Base-by-base conservation (phyloP, 2,329 filamentous ascomycete species). In the Fusarium compactum region DNA sequence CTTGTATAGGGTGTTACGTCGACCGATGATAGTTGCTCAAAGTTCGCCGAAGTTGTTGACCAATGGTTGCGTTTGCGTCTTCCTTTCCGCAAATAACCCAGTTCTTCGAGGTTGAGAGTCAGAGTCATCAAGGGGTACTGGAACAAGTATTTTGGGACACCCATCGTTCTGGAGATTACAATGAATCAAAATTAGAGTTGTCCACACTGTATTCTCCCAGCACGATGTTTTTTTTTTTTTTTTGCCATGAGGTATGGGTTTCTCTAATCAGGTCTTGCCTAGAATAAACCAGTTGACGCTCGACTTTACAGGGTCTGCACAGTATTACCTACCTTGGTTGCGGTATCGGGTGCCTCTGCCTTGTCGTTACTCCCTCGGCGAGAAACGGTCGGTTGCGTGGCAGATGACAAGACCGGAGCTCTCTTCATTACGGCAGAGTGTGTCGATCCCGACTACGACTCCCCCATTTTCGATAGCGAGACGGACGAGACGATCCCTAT, bases 391-490 rank as follows among this genome's bases (percentile, higher is more conserved):
- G 5, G 8, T 10, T 53, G 38, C 9, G 25, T 30, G 11, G 8
- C 24, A 24, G 15, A 43, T 8, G n/a, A 43, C 18, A 16, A 30
- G 38, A 53, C 50, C 5, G 24, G 50, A 15, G 38, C 6, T 22
- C 5, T 29, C 14, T 14, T 43, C 29, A 6, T 70, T 1, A 66
- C 68, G 1, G 29, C 54, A 14, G 47, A 69, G 4, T 70, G 65
- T 29, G 40, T 70, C 8, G 62, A 75, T 34, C 38, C 63, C 5
- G n/a, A 22, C 9, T 74, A 72, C 27, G 18, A 20, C 10, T 12
- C 20, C 1, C 50, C 51, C 1, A n/a, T 75, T 3, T 25, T 76
- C 22, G 69, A 71, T 38, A 25, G 11, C 6, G 68, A 71, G 14
- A 48, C 53, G 1, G 52, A 72, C 25, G 38, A 62, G 3, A 22